phyloP scores from a whole-genome alignment of 352 stramenopile species.

The Thalassiosira ordinaria region DNA sequence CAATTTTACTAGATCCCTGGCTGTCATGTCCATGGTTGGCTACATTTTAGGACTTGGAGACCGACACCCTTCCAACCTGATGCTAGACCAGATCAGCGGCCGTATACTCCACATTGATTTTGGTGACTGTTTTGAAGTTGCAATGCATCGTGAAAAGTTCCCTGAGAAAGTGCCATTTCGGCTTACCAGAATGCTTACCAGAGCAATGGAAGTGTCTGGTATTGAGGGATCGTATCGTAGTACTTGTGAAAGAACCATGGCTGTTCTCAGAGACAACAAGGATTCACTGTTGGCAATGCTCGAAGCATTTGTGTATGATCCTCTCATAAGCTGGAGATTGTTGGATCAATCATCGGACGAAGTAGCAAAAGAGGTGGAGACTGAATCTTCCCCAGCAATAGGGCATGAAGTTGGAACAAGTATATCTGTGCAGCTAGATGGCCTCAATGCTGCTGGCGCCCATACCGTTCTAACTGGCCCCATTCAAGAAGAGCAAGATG shows the following conservation, averaged over 20 bases:
- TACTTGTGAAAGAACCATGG: constrained; percentile 98
- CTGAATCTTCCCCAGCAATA: constrained; percentile 10
- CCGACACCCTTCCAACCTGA: constrained; percentile 99
- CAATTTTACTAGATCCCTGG: constrained; percentile 96
- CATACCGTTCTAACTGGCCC: constrained; percentile 57
- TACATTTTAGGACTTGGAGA: constrained; percentile 99
- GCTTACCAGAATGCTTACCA: constrained; percentile 98
- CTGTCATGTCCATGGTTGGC: constrained; percentile 99
- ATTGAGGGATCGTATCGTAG: constrained; percentile 98
- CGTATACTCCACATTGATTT: constrained; percentile 95
- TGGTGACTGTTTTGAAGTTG: constrained; percentile 96
- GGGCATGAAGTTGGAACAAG: constrained; percentile 22
- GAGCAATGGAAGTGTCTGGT: constrained; percentile 99
- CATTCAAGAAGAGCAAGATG: constrained; percentile 75
- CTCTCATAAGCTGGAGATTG: constrained; percentile 97
- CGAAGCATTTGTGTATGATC: constrained; percentile 99
- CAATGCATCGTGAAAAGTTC: constrained; percentile 98
- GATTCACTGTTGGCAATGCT: constrained; percentile 99
- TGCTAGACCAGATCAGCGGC: constrained; percentile 98
- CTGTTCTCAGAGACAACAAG: constrained; percentile 95
- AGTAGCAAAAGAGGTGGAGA: constrained; percentile 38
- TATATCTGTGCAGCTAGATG: constrained; percentile 26
- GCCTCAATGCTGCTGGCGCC: constrained; percentile 42
- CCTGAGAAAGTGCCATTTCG: constrained; percentile 99
- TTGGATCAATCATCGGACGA: constrained; percentile 88